Evolutionary conservation across 2,329 filamentous ascomycete species (phyloP), one percentile per base, ranked within the genome.

Genomic region (Colletotrichum gigasporum): DNA sequence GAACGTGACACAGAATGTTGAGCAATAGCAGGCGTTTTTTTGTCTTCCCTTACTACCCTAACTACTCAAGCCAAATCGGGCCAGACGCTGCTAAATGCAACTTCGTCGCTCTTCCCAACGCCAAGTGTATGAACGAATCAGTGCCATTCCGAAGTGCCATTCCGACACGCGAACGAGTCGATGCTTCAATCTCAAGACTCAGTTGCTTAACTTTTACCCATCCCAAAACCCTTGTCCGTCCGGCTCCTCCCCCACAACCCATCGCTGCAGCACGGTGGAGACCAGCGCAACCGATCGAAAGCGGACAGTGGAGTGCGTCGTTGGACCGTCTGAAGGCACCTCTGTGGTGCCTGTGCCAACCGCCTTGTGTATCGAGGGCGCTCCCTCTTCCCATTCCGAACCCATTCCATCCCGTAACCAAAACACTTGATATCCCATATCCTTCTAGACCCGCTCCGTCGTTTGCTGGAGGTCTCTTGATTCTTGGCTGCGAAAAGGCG

Each of bases 181-280:
- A 61, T 54, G 53, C 37, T 64, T 52, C 64, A 66, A 60, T 66
- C 54, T 66, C 47, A 66, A 63, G 64, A 65, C 64, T 66, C 54
- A 20, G 34, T 50, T 57, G 30, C 44, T 18, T 30, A 66, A 56
- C 64, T 66, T 66, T 66, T 65, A 34, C 44, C 51, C 34, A 42
- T 39, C 39, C 53, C 35, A 32, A 28, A 50, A 26, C 28, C 24
- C 4, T n/a, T 39, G 28, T 9, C 22, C 48, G n/a, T 8, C 20
- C 14, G 9, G n/a, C 18, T 20, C 14, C n/a, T 10, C 5, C 24
- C 26, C 30, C n/a, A 20, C 22, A 47, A 3, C 16, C 12, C 5
- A 37, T 51, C 48, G 30, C 14, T 51, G 58, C 62, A 37, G 42
- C 62, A 24, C 28, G 35, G 34, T 32, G 1, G 5, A 18, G 24